phyloP scores from a whole-genome alignment of 345 rosid species.

The Gossypium mustelinum region DNA sequence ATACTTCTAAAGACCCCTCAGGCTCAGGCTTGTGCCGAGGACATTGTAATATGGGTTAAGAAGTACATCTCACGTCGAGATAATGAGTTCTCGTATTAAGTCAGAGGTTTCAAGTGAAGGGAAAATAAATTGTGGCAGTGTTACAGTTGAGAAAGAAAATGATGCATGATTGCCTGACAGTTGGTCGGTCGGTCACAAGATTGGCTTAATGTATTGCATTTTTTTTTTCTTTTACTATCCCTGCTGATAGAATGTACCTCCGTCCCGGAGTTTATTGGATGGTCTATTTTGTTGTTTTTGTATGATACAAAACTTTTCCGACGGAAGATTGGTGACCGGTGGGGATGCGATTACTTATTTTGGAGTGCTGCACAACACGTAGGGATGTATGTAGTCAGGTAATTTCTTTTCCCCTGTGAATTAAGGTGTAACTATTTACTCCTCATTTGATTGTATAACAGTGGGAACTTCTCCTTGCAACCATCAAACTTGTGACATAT shows the following conservation, averaged over 20 bases:
- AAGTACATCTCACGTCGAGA: constrained; percentile 82
- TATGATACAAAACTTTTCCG: constrained; percentile 21
- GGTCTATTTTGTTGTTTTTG: constrained; percentile 23
- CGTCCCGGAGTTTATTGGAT: constrained; percentile 9
- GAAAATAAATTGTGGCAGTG: not conserved
- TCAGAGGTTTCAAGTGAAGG: not conserved
- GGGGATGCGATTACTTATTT: constrained; percentile 10
- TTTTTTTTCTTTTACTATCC: constrained; percentile 7
- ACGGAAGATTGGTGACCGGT: constrained; percentile 17
- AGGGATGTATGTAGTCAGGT: not conserved
- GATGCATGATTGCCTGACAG: not conserved
- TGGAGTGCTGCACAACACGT: constrained; percentile 2
- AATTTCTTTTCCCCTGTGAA: constrained; percentile 13
- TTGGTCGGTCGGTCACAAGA: not conserved
- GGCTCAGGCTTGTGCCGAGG: constrained; percentile 93
- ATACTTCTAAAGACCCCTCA: constrained; percentile 86
- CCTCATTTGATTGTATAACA: not conserved
- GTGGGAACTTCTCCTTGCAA: not conserved
- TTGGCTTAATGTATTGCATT: constrained; percentile 7
- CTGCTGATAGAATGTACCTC: constrained; percentile 4
- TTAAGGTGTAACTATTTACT: not conserved
- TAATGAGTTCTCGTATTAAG: constrained; percentile 84
- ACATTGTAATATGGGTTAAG: constrained; percentile 88
- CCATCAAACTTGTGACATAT: not conserved
- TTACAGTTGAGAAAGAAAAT: not conserved